Evolutionary conservation across 148 eudicot genomes (phyloP).

Genomic region (Cornus florida): DNA sequence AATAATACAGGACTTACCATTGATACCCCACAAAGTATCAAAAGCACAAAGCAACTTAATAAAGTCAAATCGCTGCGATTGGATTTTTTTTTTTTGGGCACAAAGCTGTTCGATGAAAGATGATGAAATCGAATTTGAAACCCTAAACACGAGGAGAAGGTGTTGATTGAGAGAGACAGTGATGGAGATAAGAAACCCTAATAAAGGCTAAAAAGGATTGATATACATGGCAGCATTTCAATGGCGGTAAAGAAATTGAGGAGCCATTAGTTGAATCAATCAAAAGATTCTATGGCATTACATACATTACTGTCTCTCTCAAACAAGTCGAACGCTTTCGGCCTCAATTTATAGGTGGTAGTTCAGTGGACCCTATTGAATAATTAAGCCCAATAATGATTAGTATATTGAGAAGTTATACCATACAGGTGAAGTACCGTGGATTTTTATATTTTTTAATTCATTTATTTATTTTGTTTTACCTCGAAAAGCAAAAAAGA

Average conservation of each 20-base stretch:
- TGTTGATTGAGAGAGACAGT: background rate
- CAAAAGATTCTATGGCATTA: background rate
- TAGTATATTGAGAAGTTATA: too few relatives aligned
- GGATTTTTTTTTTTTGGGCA: background rate
- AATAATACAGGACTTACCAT: background rate
- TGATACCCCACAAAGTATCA: background rate
- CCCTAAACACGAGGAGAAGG: slow-evolving; percentile 8
- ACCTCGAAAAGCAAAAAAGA: too few relatives aligned
- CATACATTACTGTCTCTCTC: background rate
- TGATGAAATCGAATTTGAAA: background rate
- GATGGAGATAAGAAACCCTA: background rate
- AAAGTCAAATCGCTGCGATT: background rate
- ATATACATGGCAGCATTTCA: slow-evolving; percentile 14
- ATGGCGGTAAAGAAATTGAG: slow-evolving; percentile 4
- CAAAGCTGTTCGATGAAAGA: background rate
- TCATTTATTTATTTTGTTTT: too few relatives aligned
- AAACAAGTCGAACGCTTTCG: background rate
- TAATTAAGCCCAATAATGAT: too few relatives aligned
- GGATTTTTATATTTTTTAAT: too few relatives aligned
- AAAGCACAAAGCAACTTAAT: background rate
- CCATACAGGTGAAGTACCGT: too few relatives aligned
- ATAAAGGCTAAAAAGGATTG: background rate
- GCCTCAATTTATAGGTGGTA: background rate
- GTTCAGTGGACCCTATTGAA: too few relatives aligned
- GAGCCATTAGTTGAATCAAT: background rate